A percentile compares a stretch with the other conserved stretches of the same genome.
These are phyloP conservation scores for Pseudogymnoascus sp. DNA, from an alignment of 2,329 filamentous ascomycete genomes.

Conservation along the genomic window DNA sequence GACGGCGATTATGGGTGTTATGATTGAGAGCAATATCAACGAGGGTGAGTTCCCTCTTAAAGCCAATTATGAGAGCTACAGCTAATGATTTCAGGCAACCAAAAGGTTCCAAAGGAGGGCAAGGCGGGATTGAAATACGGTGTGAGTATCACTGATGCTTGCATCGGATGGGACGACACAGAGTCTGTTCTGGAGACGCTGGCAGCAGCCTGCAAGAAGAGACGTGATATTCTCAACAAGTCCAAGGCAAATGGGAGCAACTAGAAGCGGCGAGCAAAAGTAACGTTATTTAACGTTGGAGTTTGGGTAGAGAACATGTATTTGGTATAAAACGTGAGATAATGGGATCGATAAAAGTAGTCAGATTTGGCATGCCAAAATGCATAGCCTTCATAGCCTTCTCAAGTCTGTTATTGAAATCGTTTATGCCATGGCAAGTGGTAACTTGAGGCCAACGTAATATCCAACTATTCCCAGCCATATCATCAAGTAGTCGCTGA, in stretches of 20 bases:
- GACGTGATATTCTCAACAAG: slow-evolving; percentile 28
- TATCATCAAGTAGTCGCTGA: slow-evolving; percentile 68
- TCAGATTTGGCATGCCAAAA: background rate
- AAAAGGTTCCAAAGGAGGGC: slow-evolving; percentile 86
- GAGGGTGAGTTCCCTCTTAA: slow-evolving; percentile 53
- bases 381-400: background rate
- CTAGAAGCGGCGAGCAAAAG: background rate
- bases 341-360: slow-evolving; percentile 4
- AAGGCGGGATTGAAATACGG: slow-evolving; percentile 82
- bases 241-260: background rate
- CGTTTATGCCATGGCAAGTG: slow-evolving; percentile 54
- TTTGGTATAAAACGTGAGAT: slow-evolving; percentile 9
- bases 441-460: slow-evolving; percentile 70
- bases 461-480: slow-evolving; percentile 87
- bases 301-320: slow-evolving; percentile 2
- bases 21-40: slow-evolving; percentile 97
- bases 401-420: background rate
- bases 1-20: slow-evolving; percentile 85
- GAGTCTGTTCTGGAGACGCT: slow-evolving; percentile 68
- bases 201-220: slow-evolving; percentile 70
- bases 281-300: slow-evolving; percentile 1
- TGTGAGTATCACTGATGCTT: slow-evolving; percentile 94
- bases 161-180: slow-evolving; percentile 90
- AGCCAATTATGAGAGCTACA: background rate
- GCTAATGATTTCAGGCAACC: slow-evolving; percentile 51